Evolutionary conservation across 495 filamentous ascomycete genomes (phyloP).

Genomic region (Daldinia bambusicola): DNA sequence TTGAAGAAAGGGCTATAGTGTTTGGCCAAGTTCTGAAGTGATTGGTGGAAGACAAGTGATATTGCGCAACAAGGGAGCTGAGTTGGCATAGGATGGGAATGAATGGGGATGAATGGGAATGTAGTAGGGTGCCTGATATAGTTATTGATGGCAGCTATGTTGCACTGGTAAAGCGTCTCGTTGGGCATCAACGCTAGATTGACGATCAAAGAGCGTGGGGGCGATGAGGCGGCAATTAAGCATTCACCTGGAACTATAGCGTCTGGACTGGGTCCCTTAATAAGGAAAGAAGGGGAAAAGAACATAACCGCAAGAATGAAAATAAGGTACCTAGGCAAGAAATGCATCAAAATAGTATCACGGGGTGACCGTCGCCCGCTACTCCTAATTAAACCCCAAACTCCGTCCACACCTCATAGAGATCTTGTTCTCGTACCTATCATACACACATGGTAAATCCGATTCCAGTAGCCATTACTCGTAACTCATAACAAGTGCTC

Average conservation of each 20-base stretch:
- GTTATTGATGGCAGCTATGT: slow-evolving; percentile 22
- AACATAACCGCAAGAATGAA: slow-evolving; percentile 25
- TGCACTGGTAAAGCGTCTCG: slow-evolving; percentile 26
- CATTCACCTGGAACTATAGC: slow-evolving; percentile 23
- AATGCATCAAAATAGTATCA: slow-evolving; percentile 31
- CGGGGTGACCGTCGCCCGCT: slow-evolving; percentile 18
- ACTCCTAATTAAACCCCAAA: slow-evolving; percentile 32
- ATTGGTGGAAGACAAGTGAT: slow-evolving; percentile 33
- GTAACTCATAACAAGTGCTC: slow-evolving; percentile 22
- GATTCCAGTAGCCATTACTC: slow-evolving; percentile 11
- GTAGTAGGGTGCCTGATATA: slow-evolving; percentile 34
- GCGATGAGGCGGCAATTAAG: slow-evolving; percentile 27
- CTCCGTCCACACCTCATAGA: slow-evolving; percentile 34
- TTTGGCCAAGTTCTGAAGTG: slow-evolving; percentile 16
- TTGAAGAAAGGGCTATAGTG: slow-evolving; percentile 16
- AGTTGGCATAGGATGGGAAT: slow-evolving; percentile 33
- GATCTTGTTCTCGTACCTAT: slow-evolving; percentile 29
- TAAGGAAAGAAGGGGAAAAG: background rate
- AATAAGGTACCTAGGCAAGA: slow-evolving; percentile 18
- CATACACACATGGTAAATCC: slow-evolving; percentile 32
- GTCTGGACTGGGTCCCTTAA: slow-evolving; percentile 21
- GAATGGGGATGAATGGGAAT: slow-evolving; percentile 11
- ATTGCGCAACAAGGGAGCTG: slow-evolving; percentile 29
- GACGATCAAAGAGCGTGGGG: slow-evolving; percentile 39
- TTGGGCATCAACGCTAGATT: slow-evolving; percentile 43